Percentiles rank a stretch among this genome's conserved stretches.
phyloP scores from a whole-genome alignment of 768 basidiomycete genomes.

The Suillus alpinus region DNA sequence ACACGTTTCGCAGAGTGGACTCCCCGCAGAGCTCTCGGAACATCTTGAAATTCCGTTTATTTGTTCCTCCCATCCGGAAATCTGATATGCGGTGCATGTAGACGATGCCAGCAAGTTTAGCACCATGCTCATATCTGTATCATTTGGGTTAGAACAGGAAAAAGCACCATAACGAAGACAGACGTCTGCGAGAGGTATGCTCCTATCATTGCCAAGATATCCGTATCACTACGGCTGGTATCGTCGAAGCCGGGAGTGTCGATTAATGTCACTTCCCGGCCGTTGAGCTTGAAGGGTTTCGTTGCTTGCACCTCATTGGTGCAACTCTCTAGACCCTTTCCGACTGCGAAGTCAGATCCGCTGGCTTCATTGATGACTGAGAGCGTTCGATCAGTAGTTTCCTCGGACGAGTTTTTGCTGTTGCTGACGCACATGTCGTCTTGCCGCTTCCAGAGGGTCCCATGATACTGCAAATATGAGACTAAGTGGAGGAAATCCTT shows the following conservation, averaged over 20 bases:
- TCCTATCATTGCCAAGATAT: conserved; percentile 42
- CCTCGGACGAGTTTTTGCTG: neutral
- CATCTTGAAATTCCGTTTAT: conserved; percentile 38
- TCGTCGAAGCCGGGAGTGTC: conserved; percentile 66
- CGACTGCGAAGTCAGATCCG: conserved; percentile 40
- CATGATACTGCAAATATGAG: conserved; percentile 6
- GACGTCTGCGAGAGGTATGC: conserved; percentile 15
- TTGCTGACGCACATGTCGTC: conserved; percentile 9
- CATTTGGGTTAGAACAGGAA: neutral
- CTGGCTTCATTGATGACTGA: conserved; percentile 49
- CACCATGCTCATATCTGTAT: conserved; percentile 5
- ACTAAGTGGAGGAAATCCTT: neutral
- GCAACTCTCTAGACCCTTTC: conserved; percentile 40
- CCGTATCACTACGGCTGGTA: conserved; percentile 43
- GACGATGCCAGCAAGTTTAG: conserved; percentile 38
- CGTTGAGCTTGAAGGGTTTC: conserved; percentile 42
- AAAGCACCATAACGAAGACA: neutral
- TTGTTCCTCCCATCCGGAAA: conserved; percentile 39
- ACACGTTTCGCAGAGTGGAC: conserved; percentile 36
- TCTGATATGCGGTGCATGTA: conserved; percentile 45
- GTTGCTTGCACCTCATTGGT: conserved; percentile 39
- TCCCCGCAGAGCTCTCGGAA: conserved; percentile 46
- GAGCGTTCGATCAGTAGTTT: neutral
- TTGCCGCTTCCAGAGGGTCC: conserved; percentile 14
- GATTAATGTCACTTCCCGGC: conserved; percentile 41